These are phyloP conservation scores for Magnaporthales sp. DNA, from an alignment of 2,329 filamentous ascomycete genomes.

Conservation along the genomic window DNA sequence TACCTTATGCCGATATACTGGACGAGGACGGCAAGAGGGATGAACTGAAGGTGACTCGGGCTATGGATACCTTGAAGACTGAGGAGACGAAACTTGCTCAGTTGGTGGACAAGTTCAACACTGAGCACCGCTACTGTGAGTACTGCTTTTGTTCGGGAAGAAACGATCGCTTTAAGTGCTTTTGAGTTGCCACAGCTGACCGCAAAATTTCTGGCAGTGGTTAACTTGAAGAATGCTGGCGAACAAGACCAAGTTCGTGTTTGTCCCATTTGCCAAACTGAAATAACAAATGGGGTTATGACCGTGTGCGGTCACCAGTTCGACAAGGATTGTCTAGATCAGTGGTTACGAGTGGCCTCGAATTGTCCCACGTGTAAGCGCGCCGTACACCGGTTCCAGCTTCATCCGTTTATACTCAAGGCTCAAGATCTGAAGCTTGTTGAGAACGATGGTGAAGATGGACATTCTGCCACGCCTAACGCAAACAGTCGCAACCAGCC, in stretches of 20 bases:
- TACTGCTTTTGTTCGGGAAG: conserved; percentile 8
- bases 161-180: background rate
- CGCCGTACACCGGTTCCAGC: conserved; percentile 52
- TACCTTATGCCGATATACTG: conserved; percentile 58
- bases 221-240: conserved; percentile 48
- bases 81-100: conserved; percentile 42
- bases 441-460: background rate
- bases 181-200: conserved; percentile 12
- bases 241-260: conserved; percentile 56
- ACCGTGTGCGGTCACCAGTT: conserved; percentile 90
- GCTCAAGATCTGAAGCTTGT: conserved; percentile 59
- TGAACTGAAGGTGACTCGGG: conserved; percentile 9
- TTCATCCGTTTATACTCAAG: conserved; percentile 81
- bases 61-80: conserved; percentile 30
- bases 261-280: conserved; percentile 78
- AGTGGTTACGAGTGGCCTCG: conserved; percentile 67
- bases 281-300: conserved; percentile 69
- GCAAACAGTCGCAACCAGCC: conserved; percentile 11
- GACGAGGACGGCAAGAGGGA: conserved; percentile 30
- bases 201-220: conserved; percentile 26
- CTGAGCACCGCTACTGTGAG: conserved; percentile 67
- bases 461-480: background rate
- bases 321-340: conserved; percentile 75
- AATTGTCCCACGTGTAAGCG: conserved; percentile 84
- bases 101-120: conserved; percentile 53